Percentiles rank a stretch among this genome's conserved stretches.
Evolutionary conservation across 2,329 filamentous ascomycete genomes (phyloP).

Genomic region (Hypoxylon sp.): DNA sequence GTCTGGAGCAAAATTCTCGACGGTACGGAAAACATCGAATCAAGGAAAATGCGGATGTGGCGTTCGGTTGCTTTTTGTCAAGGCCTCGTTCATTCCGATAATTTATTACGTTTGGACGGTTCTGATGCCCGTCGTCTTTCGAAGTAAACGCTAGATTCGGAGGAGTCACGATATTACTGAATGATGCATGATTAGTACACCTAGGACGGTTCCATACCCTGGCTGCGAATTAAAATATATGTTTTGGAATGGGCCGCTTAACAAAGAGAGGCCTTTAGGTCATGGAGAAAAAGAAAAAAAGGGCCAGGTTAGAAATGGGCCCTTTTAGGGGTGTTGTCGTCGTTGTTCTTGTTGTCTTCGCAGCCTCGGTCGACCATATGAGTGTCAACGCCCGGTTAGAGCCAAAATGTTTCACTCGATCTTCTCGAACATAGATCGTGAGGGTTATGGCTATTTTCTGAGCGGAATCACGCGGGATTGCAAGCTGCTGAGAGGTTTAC

Average conservation of each 20-base stretch:
- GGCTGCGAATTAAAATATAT: not conserved
- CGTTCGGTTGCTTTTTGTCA: constrained; percentile 26
- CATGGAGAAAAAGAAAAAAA: constrained; percentile 16
- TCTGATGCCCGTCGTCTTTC: not conserved
- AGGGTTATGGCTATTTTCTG: not conserved
- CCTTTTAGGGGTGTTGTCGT: constrained; percentile 6
- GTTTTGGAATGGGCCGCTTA: constrained; percentile 1
- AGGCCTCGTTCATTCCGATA: constrained; percentile 5
- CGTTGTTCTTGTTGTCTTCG: constrained; percentile 7
- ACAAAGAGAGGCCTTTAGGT: constrained; percentile 3
- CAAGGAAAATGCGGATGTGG: constrained; percentile 21
- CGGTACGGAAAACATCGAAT: constrained; percentile 13
- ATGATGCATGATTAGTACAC: constrained; percentile 31
- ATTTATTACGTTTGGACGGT: constrained; percentile 8
- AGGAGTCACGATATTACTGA: constrained; percentile 33
- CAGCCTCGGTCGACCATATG: constrained; percentile 14
- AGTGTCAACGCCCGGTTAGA: not conserved
- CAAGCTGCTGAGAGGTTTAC: not conserved
- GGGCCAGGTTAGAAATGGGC: constrained; percentile 9
- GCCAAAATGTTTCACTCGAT: not conserved
- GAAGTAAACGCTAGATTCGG: constrained; percentile 22
- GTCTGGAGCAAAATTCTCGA: not conserved
- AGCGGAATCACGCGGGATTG: not conserved
- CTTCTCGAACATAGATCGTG: constrained; percentile 9
- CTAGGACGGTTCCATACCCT: constrained; percentile 17